Base-by-base conservation (phyloP, 2,329 filamentous ascomycete species). In the Aspergillus pseudoviridinutans region DNA sequence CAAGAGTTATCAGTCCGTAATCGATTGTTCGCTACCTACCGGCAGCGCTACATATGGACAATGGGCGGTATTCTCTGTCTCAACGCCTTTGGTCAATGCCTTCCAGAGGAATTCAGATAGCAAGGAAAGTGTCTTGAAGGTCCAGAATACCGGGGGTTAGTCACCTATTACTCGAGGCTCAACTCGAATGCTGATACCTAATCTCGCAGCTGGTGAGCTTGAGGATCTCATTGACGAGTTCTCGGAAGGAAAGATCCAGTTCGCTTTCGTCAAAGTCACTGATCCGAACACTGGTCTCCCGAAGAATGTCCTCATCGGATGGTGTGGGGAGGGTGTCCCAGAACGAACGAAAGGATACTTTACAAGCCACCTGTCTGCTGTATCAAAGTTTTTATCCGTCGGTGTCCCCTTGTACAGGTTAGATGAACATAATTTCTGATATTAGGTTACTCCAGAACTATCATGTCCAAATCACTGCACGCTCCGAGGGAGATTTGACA, bases 291-390 rank as follows among this genome's bases (percentile, higher is more conserved):
- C 89, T 2, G 80, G 82, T 24, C 84, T 99, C 17, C 92, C 93
- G 51, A 99, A 99, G 80, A 90, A 87, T 73, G 91, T 96, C 58
- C 83, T 99, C 64, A 91, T 99, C 72, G 92, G 90, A 64, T 99
- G 94, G 89, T 99, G 94, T 74, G 94, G 94, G 64, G 93, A 95
- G 71, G 94, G 94, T 66, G 94, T 99, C 17, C 94, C 94, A n/a
- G 94, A 99, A 78, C 84, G 93, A 68, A 97, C 93, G 60, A 99
- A 97, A 78, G 94, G 94, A 64, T 97, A 97, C 78, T 99, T 99
- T 74, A 96, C 91, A 64, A 97, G 92, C 78, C 93, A 99, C 77
- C 80, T 94, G 50, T 87, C 89, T 59, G 88, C 91, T 50, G 92
- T 97, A 41, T 87, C 92, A 61, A 97, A 96, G 77, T 83, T 97